Evolutionary conservation across 2,329 filamentous ascomycete species (phyloP).

Genomic region (Talaromyces islandicus): DNA sequence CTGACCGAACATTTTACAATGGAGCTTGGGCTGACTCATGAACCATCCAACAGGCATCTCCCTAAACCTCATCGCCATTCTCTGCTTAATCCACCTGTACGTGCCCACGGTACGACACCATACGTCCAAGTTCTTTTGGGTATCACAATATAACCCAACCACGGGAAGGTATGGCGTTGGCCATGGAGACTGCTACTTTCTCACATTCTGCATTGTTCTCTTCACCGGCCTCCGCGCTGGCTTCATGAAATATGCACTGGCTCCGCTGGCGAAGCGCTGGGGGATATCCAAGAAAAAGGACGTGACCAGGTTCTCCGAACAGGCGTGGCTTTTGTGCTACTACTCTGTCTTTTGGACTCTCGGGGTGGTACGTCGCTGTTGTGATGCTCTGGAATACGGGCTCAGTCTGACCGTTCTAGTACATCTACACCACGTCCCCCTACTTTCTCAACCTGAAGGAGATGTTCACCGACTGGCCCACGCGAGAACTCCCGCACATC

Average conservation of each 20-base stretch:
- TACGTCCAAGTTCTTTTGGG: background rate
- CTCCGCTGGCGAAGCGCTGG: constrained; percentile 62
- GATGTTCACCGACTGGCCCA: constrained; percentile 74
- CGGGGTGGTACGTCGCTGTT: constrained; percentile 57
- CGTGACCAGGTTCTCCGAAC: constrained; percentile 75
- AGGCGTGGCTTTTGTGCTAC: constrained; percentile 78
- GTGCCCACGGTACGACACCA: background rate
- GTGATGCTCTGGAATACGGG: background rate
- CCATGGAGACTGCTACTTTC: background rate
- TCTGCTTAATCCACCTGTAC: no score
- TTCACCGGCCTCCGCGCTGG: no score
- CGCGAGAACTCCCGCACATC: constrained; percentile 61
- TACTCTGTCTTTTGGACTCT: constrained; percentile 69
- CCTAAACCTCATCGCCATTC: no score
- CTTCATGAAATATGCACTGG: constrained; percentile 58
- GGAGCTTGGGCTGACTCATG: no score
- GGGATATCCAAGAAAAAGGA: constrained; percentile 67
- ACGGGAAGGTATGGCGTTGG: background rate
- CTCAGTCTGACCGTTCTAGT: constrained; percentile 41
- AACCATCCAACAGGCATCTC: no score
- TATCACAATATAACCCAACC: background rate
- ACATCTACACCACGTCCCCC: constrained; percentile 64
- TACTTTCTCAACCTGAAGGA: constrained; percentile 67
- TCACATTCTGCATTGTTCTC: no score
- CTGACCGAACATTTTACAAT: no score